These are phyloP conservation scores for Yamadazyma ubonensis DNA, from an alignment of 805 yeast species.

Conservation along the genomic window DNA sequence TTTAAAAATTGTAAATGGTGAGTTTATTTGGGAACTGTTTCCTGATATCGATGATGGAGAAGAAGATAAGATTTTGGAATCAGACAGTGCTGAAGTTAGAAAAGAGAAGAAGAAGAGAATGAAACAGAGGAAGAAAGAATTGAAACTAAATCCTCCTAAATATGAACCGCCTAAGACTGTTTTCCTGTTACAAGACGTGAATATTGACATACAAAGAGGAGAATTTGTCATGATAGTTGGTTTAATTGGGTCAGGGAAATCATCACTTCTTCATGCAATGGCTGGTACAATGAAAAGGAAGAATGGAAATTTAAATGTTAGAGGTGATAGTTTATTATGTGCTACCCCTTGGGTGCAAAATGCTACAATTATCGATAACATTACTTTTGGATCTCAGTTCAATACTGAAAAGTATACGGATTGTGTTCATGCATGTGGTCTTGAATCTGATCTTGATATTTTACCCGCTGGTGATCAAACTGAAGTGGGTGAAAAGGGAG, in stretches of 20 bases:
- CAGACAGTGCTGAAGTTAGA: not conserved
- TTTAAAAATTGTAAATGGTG: conserved; percentile 7
- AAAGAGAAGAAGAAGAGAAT: conserved; percentile 5
- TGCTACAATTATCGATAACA: conserved; percentile 32
- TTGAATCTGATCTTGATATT: conserved; percentile 27
- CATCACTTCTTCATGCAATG: conserved; percentile 37
- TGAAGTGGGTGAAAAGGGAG: conserved; percentile 38
- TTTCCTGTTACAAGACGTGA: conserved; percentile 25
- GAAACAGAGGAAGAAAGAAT: not conserved
- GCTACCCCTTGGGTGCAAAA: conserved; percentile 39
- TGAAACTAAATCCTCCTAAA: not conserved
- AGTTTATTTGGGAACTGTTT: conserved; percentile 14
- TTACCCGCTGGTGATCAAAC: conserved; percentile 34
- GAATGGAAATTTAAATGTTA: conserved; percentile 25
- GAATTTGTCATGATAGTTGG: conserved; percentile 37
- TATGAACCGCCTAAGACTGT: conserved; percentile 4
- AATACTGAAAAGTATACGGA: conserved; percentile 22
- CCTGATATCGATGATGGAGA: conserved; percentile 16
- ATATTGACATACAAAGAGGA: conserved; percentile 26
- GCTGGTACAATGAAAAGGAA: conserved; percentile 36
- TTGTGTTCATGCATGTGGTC: conserved; percentile 27
- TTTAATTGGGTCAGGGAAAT: conserved; percentile 34
- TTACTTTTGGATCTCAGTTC: conserved; percentile 25
- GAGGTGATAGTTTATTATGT: conserved; percentile 28
- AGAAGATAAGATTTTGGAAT: conserved; percentile 2